A percentile compares a stretch with the other conserved stretches of the same genome.
Conservation (phyloP, 2,329 filamentous ascomycete species). For the Pseudomassariella vexata region DNA sequence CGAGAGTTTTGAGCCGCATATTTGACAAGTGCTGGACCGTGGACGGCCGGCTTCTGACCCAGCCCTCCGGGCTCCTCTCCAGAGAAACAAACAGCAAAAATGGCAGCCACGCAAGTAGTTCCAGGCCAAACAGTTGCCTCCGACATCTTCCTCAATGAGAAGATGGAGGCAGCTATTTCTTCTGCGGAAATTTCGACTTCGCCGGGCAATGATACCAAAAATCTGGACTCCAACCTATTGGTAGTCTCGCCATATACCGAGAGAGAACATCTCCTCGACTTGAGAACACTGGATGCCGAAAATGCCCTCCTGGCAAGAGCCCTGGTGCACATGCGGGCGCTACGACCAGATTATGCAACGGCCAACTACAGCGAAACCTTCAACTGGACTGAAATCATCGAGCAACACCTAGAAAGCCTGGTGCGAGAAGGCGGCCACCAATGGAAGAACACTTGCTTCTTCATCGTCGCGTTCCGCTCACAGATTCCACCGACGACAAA, state of each 20-base stretch:
- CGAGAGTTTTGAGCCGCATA: too few species aligned
- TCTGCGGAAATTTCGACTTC: not conserved
- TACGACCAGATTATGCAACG: slow-evolving; percentile 69
- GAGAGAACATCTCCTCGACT: slow-evolving; percentile 64
- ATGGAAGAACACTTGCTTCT: slow-evolving; percentile 65
- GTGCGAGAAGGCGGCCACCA: slow-evolving; percentile 35
- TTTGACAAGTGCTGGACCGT: not conserved
- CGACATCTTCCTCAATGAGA: slow-evolving; percentile 5
- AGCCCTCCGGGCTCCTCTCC: not conserved
- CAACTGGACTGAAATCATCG: slow-evolving; percentile 66
- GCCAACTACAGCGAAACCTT: slow-evolving; percentile 68
- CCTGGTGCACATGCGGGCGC: slow-evolving; percentile 56
- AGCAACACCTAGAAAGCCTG: slow-evolving; percentile 49
- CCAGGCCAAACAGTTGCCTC: slow-evolving; percentile 7
- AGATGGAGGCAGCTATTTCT: slow-evolving; percentile 3
- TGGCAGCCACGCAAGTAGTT: slow-evolving; percentile 6
- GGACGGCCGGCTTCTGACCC: not conserved
- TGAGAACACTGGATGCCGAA: slow-evolving; percentile 59
- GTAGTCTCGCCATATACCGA: slow-evolving; percentile 73
- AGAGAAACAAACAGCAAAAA: slow-evolving; percentile 2
- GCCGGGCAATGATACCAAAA: not conserved
- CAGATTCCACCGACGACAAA: slow-evolving; percentile 62
- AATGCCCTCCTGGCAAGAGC: slow-evolving; percentile 68
- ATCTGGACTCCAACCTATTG: slow-evolving; percentile 32
- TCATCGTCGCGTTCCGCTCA: slow-evolving; percentile 80